Evolutionary conservation across 2,329 filamentous ascomycete genomes (phyloP), one percentile per base, ranked within the genome.

Genomic region (Furcasterigmium furcatum): DNA sequence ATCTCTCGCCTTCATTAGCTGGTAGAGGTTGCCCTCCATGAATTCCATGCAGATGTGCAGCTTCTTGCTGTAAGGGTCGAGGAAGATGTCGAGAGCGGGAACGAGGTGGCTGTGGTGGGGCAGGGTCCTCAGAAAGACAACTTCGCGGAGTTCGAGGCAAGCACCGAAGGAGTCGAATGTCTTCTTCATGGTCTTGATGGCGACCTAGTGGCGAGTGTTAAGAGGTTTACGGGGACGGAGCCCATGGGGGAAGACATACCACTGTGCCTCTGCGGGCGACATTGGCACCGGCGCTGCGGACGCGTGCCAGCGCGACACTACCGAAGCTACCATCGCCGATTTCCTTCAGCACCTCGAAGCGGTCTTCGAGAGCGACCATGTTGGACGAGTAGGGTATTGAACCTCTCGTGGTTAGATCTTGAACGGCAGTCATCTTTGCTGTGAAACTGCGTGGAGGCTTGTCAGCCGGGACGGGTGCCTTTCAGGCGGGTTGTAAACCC

Each of bases 151-250:
- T 67, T 99, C 94, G 52, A 96, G 72, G 65, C 94, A 99, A 43
- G 91, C 87, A 14, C 81, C 73, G 62, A 96, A 91, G 2, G 89
- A 95, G 58, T 97, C 91, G 59, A 97, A 99, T 0, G 87, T 91
- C 80, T 99, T 99, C 79, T 99, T 99, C 94, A 99, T 99, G 6
- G 94, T 97, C 72, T 99, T 99, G 72, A 99, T 96, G 36, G 94
- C 94, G 59, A 99, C 88, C 94, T 97, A 45, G 35, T 46, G 46
- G 30, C 13, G 20, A 18, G 25, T 12, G 40, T 51, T 40, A 51
- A 24, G 19, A 35, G 44, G 34, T 35, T 8, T 34, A 21, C 39
- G 25, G 24, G 32, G 32, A 36, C 46, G 44, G 14, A 14, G 18
- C 14, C 20, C 25, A 9, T 18, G 32, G 19, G 25, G 21, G 20